A percentile compares a stretch with the other conserved stretches of the same genome.
Conservation (phyloP, 2,329 filamentous ascomycete genomes). For the Huntiella moniliformis region DNA sequence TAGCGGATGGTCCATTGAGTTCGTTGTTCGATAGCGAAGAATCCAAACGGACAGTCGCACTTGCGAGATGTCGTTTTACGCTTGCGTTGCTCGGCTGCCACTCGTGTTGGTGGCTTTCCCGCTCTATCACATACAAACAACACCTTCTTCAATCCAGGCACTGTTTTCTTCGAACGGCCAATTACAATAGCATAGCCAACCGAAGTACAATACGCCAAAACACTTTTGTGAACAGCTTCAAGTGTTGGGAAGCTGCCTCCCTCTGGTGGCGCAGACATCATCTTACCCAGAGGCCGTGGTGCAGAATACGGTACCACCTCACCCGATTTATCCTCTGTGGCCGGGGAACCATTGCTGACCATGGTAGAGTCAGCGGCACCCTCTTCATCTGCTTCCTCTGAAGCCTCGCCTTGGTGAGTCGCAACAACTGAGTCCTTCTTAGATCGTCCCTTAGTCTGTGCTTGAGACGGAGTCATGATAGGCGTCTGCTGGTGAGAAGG, state of each 20-base stretch:
- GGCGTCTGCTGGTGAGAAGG: slow-evolving; percentile 10
- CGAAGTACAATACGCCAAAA: slow-evolving; percentile 45
- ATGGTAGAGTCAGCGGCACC: slow-evolving; percentile 18
- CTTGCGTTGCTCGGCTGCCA: slow-evolving; percentile 45
- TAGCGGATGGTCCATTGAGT: slow-evolving; percentile 50
- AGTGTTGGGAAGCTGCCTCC: slow-evolving; percentile 45
- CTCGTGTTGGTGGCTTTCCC: slow-evolving; percentile 40
- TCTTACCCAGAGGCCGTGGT: slow-evolving; percentile 34
- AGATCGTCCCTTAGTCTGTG: slow-evolving; percentile 16
- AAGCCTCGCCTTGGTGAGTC: slow-evolving; percentile 9
- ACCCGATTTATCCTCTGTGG: slow-evolving; percentile 23
- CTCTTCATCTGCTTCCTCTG: slow-evolving; percentile 1
- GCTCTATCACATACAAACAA: slow-evolving; percentile 48
- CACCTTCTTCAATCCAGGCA: slow-evolving; percentile 47
- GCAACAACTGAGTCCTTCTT: slow-evolving; percentile 18
- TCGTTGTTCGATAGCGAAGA: slow-evolving; percentile 48
- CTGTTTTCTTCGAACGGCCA: slow-evolving; percentile 48
- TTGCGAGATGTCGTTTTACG: slow-evolving; percentile 49
- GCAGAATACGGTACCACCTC: slow-evolving; percentile 33
- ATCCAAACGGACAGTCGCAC: slow-evolving; percentile 50
- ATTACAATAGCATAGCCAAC: slow-evolving; percentile 52
- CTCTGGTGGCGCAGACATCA: slow-evolving; percentile 45
- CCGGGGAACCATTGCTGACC: background rate
- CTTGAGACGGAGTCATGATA: slow-evolving; percentile 10
- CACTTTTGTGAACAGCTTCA: slow-evolving; percentile 45